A percentile compares a stretch with the other conserved stretches of the same genome.
Conservation (phyloP, 2,329 filamentous ascomycete species). For the Bisporella sp. region DNA sequence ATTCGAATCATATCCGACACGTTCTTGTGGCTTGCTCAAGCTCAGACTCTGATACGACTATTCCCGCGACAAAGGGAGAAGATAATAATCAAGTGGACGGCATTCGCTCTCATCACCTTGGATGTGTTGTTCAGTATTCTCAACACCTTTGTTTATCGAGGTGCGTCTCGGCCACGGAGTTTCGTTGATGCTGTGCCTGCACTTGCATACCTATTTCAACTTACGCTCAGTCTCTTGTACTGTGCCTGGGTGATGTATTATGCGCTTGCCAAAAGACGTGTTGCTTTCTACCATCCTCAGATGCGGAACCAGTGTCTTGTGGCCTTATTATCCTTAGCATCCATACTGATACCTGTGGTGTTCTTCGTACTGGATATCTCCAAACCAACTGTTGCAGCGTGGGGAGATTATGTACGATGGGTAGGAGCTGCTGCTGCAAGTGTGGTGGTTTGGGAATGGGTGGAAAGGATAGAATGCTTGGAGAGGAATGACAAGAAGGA, state of each 20-base stretch:
- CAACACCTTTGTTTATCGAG: conserved; percentile 70
- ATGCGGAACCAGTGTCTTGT: conserved; percentile 67
- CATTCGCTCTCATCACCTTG: conserved; percentile 84
- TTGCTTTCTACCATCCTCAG: conserved; percentile 64
- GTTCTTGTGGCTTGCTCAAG: conserved; percentile 95
- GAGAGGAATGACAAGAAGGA: conserved; percentile 13
- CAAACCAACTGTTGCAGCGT: conserved; percentile 61
- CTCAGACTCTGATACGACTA: conserved; percentile 89
- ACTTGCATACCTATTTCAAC: conserved; percentile 64
- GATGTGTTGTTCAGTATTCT: conserved; percentile 88
- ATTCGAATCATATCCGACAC: conserved; percentile 92
- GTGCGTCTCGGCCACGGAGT: conserved; percentile 56
- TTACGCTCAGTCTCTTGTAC: conserved; percentile 63
- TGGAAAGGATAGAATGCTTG: conserved; percentile 64
- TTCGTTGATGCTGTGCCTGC: conserved; percentile 89
- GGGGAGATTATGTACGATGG: conserved; percentile 74
- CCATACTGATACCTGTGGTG: conserved; percentile 64
- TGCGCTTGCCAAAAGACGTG: conserved; percentile 61
- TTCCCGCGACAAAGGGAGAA: conserved; percentile 97
- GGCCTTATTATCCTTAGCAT: conserved; percentile 55
- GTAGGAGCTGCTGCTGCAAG: conserved; percentile 68
- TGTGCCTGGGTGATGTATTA: conserved; percentile 72
- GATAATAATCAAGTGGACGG: conserved; percentile 97
- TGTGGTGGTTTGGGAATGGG: conserved; percentile 79
- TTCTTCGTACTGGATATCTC: conserved; percentile 71